Base-by-base conservation (phyloP, 2,329 filamentous ascomycete genomes). In the Stagonosporopsis chrysanthemi region DNA sequence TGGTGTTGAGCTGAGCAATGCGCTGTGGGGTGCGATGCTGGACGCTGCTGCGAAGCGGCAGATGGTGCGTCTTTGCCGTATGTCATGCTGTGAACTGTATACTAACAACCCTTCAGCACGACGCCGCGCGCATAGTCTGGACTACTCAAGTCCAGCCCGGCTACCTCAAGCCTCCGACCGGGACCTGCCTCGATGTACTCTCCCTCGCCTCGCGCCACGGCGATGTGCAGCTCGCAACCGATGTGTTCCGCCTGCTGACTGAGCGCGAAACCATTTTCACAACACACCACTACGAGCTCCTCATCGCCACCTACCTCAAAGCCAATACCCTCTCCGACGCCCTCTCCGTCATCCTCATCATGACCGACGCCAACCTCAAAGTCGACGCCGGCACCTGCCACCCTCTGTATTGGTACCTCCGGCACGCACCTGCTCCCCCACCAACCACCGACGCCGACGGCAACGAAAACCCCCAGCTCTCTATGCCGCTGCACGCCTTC, bases 241-340 rank as follows among this genome's bases (percentile, higher is more conserved):
- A 89, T 28, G 89, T 90, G 28, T 86, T 96, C 60, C 83, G 87
- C 23, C 77, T 88, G 49, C 81, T 94, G 17, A 82, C 83, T 4
- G 79, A 83, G 8, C 83, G 86, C 23, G 82, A 82, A 14, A 82
- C 84, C 1, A 81, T 83, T 38, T 80, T 92, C 35, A 80, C 82
- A 8, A 76, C 83, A 6, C 82, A 89, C 60, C 91, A 97, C 71
- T 96, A 95, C 75, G 92, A 96, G 73, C 83, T 89, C 26, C 82
- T 97, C 26, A 80, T 93, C 6, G 87, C 91, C 55, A 84, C 89
- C 4, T 91, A 96, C 69, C 80, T 86, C 11, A 74, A 75, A 15
- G 78, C 80, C 3, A 80, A 82, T 2, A 86, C 95, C 62, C 69
- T 94, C 7, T 76, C 79, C 23, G 85, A 86, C 24, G 89, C 90